These are phyloP conservation scores for Chalciporus pseudorubinellus DNA, from an alignment of 768 basidiomycete species.

Conservation along the genomic window DNA sequence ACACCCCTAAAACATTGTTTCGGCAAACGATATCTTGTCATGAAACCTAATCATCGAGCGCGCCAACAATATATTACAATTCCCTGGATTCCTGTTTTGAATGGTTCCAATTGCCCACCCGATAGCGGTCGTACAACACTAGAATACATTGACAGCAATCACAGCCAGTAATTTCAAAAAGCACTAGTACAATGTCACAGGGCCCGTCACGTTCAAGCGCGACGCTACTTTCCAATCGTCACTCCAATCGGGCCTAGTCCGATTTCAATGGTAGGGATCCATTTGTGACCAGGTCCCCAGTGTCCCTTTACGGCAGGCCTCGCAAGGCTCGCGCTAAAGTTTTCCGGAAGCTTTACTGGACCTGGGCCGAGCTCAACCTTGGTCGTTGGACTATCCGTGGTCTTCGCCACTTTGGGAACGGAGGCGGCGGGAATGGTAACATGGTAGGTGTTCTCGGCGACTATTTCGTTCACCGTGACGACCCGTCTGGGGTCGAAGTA, in stretches of 20 bases:
- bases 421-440: conserved; percentile 22
- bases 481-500: conserved; percentile 30
- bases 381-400: neutral
- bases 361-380: conserved; percentile 24
- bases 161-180: neutral
- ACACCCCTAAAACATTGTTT: neutral
- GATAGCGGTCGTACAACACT: conserved; percentile 1
- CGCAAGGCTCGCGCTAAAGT: conserved; percentile 13
- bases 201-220: conserved; percentile 1
- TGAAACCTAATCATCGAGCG: neutral
- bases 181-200: neutral
- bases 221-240: conserved; percentile 23
- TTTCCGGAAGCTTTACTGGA: conserved; percentile 10
- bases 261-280: conserved; percentile 19
- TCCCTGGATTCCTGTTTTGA: neutral
- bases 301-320: too few relatives aligned
- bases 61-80: too few relatives aligned
- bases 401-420: conserved; percentile 12
- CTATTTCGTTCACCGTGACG: conserved; percentile 32
- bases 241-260: conserved; percentile 27
- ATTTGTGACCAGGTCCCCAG: conserved; percentile 18
- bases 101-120: neutral
- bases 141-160: conserved; percentile 8
- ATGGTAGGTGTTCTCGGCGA: conserved; percentile 26
- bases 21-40: neutral